phyloP scores from a whole-genome alignment of 345 rosid genomes.

The Dipteronia sinensis region DNA sequence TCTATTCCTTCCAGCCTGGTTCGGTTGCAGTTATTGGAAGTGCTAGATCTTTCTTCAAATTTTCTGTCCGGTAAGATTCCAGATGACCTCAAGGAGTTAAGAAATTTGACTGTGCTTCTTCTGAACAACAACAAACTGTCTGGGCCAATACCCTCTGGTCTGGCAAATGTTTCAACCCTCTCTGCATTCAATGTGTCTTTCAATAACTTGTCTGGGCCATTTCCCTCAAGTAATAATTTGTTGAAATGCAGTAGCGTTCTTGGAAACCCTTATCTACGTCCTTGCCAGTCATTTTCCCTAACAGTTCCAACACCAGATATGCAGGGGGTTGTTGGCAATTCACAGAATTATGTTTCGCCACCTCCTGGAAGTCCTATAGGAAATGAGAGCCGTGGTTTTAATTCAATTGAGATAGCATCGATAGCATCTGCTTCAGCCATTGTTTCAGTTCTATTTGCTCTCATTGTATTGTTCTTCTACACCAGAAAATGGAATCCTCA shows the following conservation, averaged over 20 bases:
- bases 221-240: constrained; percentile 44
- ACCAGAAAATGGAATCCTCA: constrained; percentile 40
- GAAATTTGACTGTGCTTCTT: constrained; percentile 50
- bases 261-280: constrained; percentile 56
- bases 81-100: constrained; percentile 42
- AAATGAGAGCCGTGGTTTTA: constrained; percentile 30
- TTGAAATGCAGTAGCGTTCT: constrained; percentile 49
- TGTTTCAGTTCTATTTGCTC: constrained; percentile 54
- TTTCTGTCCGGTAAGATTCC: constrained; percentile 61
- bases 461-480: constrained; percentile 46
- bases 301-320: constrained; percentile 31
- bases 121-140: constrained; percentile 61
- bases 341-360: constrained; percentile 26
- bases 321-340: constrained; percentile 13
- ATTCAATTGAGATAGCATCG: constrained; percentile 56
- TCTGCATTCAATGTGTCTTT: constrained; percentile 58
- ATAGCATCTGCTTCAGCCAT: constrained; percentile 58
- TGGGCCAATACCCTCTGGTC: constrained; percentile 59
- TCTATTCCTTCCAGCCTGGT: constrained; percentile 55
- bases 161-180: constrained; percentile 48
- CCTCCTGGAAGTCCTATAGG: constrained; percentile 17
- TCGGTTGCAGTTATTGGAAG: constrained; percentile 40
- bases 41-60: constrained; percentile 62
- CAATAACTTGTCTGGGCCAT: constrained; percentile 63
- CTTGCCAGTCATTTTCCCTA: constrained; percentile 43